A percentile compares a stretch with the other conserved stretches of the same genome.
These are phyloP conservation scores for Ampelocalamus luodianensis DNA, from an alignment of 176 grass and related monocot genomes.

Conservation along the genomic window DNA sequence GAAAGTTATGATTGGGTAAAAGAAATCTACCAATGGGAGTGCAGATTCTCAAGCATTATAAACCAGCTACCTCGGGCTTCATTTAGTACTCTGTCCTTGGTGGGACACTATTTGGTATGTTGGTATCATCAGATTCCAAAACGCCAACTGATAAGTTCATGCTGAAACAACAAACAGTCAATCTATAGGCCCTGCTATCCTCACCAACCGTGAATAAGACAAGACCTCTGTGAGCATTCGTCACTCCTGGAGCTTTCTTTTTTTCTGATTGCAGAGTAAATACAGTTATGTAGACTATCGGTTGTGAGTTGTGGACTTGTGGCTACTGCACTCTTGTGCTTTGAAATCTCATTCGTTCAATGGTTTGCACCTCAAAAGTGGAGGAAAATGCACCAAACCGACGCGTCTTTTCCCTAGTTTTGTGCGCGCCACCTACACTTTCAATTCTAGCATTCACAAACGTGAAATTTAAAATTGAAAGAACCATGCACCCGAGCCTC, in stretches of 20 bases:
- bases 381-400: not conserved
- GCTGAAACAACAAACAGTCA: not conserved
- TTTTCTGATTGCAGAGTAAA: not conserved
- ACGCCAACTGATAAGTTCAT: not conserved
- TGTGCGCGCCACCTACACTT: not conserved
- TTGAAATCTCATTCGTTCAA: not conserved
- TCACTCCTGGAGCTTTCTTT: not conserved
- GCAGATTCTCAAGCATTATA: not conserved
- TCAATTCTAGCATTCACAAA: too few relatives aligned
- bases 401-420: not conserved
- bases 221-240: not conserved
- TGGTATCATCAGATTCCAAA: not conserved
- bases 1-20: not conserved
- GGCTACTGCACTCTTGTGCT: not conserved
- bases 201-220: conserved; percentile 2
- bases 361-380: not conserved
- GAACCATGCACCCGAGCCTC: not conserved
- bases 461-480: not conserved
- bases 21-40: not conserved
- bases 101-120: not conserved
- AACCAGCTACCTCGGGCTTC: conserved; percentile 20
- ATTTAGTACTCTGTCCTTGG: conserved; percentile 23
- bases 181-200: not conserved
- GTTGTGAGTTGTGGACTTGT: not conserved
- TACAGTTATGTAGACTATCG: not conserved